Conservation (phyloP, 176 grass and related monocot genomes). For the Aegilops sharonensis region DNA sequence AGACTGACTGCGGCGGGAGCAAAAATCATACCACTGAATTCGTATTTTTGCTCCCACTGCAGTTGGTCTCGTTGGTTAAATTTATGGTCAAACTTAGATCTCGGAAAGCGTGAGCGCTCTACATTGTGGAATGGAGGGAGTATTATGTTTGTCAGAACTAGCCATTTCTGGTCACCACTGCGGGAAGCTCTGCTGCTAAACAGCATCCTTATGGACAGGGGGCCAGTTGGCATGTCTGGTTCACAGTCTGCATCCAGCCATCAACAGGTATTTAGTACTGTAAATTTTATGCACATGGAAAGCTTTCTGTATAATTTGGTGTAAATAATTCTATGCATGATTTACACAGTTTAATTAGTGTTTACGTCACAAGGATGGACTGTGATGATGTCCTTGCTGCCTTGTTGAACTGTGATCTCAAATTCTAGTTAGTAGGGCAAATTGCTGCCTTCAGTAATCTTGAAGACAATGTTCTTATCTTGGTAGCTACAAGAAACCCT, state of each 20-base stretch:
- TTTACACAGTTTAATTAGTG: background rate
- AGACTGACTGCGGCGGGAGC: too few species aligned
- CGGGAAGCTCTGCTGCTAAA: constrained; percentile 38
- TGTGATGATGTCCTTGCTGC: constrained; percentile 56
- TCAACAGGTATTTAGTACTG: constrained; percentile 26
- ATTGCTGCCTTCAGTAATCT: constrained; percentile 56
- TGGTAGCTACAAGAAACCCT: constrained; percentile 63
- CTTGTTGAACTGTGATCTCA: constrained; percentile 10
- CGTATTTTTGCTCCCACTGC: too few species aligned
- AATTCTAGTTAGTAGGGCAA: constrained; percentile 49
- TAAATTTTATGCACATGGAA: background rate
- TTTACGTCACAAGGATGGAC: constrained; percentile 70
- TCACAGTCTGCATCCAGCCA: constrained; percentile 51
- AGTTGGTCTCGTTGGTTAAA: too few species aligned
- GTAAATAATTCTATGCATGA: background rate
- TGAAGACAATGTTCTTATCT: constrained; percentile 63
- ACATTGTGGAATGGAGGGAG: too few species aligned
- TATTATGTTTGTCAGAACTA: constrained; percentile 53
- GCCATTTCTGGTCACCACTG: constrained; percentile 33
- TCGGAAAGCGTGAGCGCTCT: too few species aligned
- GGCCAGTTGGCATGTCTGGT: constrained; percentile 59
- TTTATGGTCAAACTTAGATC: too few species aligned
- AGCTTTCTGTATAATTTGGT: background rate
- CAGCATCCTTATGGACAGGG: constrained; percentile 68
- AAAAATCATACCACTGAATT: too few species aligned